Evolutionary conservation across 1,139 yeast genomes (phyloP).

Genomic region (Candida dubliniensis): DNA sequence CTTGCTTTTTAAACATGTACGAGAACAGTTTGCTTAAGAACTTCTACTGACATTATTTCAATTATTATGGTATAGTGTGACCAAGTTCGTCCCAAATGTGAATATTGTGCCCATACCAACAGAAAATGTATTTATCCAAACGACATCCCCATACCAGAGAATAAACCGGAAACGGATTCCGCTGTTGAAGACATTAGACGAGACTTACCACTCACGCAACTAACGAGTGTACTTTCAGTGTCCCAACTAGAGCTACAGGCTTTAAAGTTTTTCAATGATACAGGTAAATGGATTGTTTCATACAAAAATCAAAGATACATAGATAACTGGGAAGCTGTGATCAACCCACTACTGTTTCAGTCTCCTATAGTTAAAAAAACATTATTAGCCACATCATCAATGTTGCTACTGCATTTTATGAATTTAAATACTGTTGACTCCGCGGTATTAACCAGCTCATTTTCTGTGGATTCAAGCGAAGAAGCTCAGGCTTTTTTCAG

Average conservation of each 20-base stretch:
- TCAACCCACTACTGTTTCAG: not conserved
- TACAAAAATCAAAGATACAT: not conserved
- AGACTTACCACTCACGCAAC: conserved; percentile 9
- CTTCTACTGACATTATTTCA: no score
- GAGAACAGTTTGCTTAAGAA: no score
- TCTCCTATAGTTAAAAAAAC: not conserved
- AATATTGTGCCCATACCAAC: conserved; percentile 2
- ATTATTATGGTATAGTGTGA: not conserved
- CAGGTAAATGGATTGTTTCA: not conserved
- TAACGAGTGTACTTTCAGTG: conserved; percentile 20
- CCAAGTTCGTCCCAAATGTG: conserved; percentile 2
- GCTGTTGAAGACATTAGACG: not conserved
- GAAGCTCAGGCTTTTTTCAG: not conserved
- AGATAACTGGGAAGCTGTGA: not conserved
- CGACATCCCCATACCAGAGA: not conserved
- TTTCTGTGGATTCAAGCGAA: not conserved
- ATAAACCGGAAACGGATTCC: no score
- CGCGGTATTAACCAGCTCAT: not conserved
- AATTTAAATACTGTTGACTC: not conserved
- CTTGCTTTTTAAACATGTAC: no score
- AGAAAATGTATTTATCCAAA: conserved; percentile 1
- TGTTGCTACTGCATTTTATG: not conserved
- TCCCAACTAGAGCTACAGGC: conserved; percentile 29
- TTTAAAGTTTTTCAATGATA: conserved; percentile 25
- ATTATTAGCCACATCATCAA: not conserved